These are phyloP conservation scores for Tricharina praecox DNA, from an alignment of 495 filamentous ascomycete species.

Conservation along the genomic window DNA sequence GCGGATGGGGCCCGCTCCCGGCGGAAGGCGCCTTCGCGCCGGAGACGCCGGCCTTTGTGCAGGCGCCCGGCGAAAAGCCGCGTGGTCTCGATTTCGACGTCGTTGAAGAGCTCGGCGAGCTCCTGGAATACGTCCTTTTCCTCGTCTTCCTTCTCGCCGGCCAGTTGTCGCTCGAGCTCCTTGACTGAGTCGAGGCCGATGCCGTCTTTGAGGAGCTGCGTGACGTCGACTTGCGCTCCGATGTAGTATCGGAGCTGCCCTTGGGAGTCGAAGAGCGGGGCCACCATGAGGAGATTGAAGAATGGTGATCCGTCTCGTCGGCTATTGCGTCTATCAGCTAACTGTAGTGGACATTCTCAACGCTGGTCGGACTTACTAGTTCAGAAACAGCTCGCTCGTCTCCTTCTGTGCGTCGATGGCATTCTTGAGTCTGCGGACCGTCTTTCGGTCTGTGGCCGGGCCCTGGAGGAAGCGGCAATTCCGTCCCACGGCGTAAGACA, in stretches of 20 bases:
- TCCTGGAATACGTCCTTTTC: slow-evolving; percentile 32
- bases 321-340: background rate
- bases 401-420: slow-evolving; percentile 41
- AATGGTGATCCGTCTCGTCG: slow-evolving; percentile 48
- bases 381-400: slow-evolving; percentile 49
- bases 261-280: slow-evolving; percentile 43
- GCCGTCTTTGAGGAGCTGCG: slow-evolving; percentile 40
- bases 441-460: slow-evolving; percentile 36
- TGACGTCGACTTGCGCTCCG: slow-evolving; percentile 47
- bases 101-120: slow-evolving; percentile 46
- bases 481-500: slow-evolving; percentile 39
- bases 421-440: slow-evolving; percentile 39
- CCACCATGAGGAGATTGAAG: slow-evolving; percentile 49
- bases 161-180: slow-evolving; percentile 28
- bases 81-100: slow-evolving; percentile 40
- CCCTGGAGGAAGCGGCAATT: slow-evolving; percentile 52
- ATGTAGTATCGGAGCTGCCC: slow-evolving; percentile 44
- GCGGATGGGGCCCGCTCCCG: background rate
- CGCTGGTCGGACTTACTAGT: slow-evolving; percentile 31
- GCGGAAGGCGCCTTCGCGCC: slow-evolving; percentile 19
- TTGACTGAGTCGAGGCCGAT: slow-evolving; percentile 35
- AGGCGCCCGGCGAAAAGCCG: slow-evolving; percentile 38
- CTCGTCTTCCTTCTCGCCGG: slow-evolving; percentile 20
- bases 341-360: background rate
- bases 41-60: slow-evolving; percentile 36